Base-by-base conservation (phyloP, 2,329 filamentous ascomycete species). In the Diaporthe sp. region DNA sequence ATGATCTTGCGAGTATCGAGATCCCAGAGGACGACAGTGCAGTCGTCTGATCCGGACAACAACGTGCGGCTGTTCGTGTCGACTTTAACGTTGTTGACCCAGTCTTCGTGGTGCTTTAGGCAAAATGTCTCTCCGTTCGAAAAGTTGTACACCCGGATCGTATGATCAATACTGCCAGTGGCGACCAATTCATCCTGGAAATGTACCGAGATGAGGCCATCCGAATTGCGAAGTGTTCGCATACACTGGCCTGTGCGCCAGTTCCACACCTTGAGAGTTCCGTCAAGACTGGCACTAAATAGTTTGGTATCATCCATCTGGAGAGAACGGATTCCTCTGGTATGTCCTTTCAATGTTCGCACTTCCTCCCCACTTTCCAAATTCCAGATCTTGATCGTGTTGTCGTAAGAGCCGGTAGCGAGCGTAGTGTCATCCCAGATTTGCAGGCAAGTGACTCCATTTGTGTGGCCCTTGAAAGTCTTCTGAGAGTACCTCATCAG, bases 341-440 rank as follows among this genome's bases (percentile, higher is more conserved):
- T 93, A 80, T 98, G 97, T 3, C 97, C 97, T 30, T 85, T 87
- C 10, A 99, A 87, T 0, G 95, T 98, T n/a, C 95, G 92, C 10
- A 98, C 87, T 78, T 96, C 94, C 81, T 96, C 89, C 67, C 95
- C 95, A 0, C 93, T 97, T 79, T 97, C 93, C 60, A 97, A 92
- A 81, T 98, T 92, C 97, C 97, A 99, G 25, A 99, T 95, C 82
- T 97, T 98, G 81, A 98, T 95, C 0, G 95, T 98, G 10, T 93
- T 90, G 81, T 99, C 97, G 82, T 99, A 99, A 0, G 96, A 98
- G 12, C 97, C 97, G 0, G 96, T 98, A 12, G 95, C 96, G 68
- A 99, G 88, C 75, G 97, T 94, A 78, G 94, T 95, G 78, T 98
- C 96, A 78, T 97, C 94, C 76, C 73, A 73, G 22, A 99, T 89